Evolutionary conservation across 306 rosid genomes (phyloP).

Genomic region (Lagenaria siceraria): DNA sequence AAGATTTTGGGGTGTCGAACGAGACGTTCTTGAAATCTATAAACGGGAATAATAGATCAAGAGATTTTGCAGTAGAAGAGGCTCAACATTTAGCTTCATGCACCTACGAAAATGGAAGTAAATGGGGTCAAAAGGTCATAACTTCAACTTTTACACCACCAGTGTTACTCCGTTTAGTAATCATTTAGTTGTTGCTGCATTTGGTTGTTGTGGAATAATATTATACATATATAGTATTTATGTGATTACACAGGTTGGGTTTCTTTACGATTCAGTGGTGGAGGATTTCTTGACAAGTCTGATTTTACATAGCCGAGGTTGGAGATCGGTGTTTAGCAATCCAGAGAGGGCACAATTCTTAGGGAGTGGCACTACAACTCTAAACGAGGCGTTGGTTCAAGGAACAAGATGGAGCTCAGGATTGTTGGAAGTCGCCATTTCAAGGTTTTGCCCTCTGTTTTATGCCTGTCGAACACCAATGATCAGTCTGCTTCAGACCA

Average conservation of each 20-base stretch:
- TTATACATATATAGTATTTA: no score
- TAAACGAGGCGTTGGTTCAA: constrained; percentile 52
- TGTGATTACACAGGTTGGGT: constrained; percentile 40
- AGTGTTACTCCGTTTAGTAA: no score
- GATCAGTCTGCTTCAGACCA: constrained; percentile 30
- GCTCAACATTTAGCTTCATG: constrained; percentile 25
- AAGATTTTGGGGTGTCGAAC: constrained; percentile 19
- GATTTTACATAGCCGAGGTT: constrained; percentile 43
- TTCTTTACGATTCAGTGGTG: constrained; percentile 29
- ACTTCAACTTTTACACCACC: no score
- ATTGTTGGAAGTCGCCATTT: constrained; percentile 37
- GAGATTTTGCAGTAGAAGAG: constrained; percentile 10
- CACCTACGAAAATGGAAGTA: constrained; percentile 21
- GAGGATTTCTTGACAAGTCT: constrained; percentile 59
- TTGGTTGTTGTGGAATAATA: no score
- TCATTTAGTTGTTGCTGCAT: no score
- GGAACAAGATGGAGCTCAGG: constrained; percentile 54
- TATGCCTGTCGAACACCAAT: constrained; percentile 18
- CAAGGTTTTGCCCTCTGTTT: constrained; percentile 43
- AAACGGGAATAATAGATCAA: not conserved
- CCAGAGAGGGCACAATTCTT: constrained; percentile 54
- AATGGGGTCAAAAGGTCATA: constrained; percentile 30
- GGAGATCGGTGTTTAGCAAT: constrained; percentile 48
- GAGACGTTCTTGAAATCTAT: constrained; percentile 23
- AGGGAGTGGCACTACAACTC: constrained; percentile 37